Percentiles rank a stretch among this genome's conserved stretches.
phyloP scores from a whole-genome alignment of 1,284 basidiomycete species.

The Xerocomus nothofagi region DNA sequence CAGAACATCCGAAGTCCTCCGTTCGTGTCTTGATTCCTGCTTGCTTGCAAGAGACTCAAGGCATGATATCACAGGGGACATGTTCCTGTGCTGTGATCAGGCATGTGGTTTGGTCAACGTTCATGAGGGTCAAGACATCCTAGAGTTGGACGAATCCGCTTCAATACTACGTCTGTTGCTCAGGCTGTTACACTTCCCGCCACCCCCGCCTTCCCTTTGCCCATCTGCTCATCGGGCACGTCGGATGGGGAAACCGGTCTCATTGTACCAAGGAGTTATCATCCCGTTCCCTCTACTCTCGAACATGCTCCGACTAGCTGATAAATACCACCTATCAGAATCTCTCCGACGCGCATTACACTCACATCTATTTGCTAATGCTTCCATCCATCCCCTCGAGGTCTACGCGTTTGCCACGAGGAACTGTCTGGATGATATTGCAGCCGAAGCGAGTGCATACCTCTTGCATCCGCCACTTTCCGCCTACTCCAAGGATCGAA shows the following conservation, averaged over 20 bases:
- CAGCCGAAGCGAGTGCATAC: slow-evolving; percentile 55
- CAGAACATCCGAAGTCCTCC: slow-evolving; percentile 55
- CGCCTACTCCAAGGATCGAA: slow-evolving; percentile 50
- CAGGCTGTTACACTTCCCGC: slow-evolving; percentile 49
- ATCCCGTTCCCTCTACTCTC: slow-evolving; percentile 64
- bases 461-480: slow-evolving; percentile 52
- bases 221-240: slow-evolving; percentile 26
- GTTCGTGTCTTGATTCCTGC: slow-evolving; percentile 39
- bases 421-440: slow-evolving; percentile 45
- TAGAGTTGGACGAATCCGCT: slow-evolving; percentile 55
- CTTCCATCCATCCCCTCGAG: slow-evolving; percentile 47
- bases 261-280: slow-evolving; percentile 36
- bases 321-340: slow-evolving; percentile 60
- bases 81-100: slow-evolving; percentile 59
- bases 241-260: slow-evolving; percentile 36
- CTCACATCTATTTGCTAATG: slow-evolving; percentile 57
- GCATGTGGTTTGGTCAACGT: slow-evolving; percentile 19
- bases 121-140: slow-evolving; percentile 20
- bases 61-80: slow-evolving; percentile 46
- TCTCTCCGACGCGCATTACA: slow-evolving; percentile 42
- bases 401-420: slow-evolving; percentile 56
- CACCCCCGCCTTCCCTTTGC: slow-evolving; percentile 41
- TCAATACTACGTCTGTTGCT: slow-evolving; percentile 49
- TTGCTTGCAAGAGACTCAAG: slow-evolving; percentile 10
- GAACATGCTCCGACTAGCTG: slow-evolving; percentile 51